Conservation (phyloP, 306 rosid genomes). For the Sesbania bispinosa region DNA sequence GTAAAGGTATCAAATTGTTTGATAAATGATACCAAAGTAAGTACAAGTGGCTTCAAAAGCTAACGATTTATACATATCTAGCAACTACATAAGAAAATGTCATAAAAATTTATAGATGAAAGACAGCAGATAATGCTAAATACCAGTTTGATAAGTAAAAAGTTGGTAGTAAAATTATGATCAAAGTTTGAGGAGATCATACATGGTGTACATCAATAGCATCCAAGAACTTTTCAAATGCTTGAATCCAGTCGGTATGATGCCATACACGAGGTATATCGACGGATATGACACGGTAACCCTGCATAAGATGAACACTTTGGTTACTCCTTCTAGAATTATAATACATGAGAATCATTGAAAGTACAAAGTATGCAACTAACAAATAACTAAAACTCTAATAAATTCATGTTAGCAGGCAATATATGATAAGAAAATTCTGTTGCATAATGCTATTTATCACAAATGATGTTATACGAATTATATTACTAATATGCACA, state of each 20-base stretch:
- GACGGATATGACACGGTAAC: conserved; percentile 91
- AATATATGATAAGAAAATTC: not conserved
- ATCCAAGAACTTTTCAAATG: conserved; percentile 98
- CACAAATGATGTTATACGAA: not conserved
- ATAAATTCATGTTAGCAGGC: not conserved
- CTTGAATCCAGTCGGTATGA: conserved; percentile 90
- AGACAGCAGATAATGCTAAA: conserved; percentile 20
- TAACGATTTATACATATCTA: conserved; percentile 18
- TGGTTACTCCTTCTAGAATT: not conserved
- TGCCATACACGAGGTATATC: conserved; percentile 96
- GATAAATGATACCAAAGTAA: not conserved
- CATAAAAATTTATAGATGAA: conserved; percentile 2
- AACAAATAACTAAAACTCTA: conserved; percentile 8
- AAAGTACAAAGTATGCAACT: not conserved
- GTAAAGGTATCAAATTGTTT: not conserved
- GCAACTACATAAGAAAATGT: not conserved
- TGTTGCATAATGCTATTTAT: not conserved
- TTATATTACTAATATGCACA: not conserved
- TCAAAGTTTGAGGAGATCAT: conserved; percentile 32
- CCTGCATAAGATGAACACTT: conserved; percentile 49
- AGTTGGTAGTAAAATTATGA: not conserved
- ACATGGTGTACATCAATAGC: conserved; percentile 97
- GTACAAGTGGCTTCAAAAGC: conserved; percentile 11
- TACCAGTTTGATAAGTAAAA: conserved; percentile 10
- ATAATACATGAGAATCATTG: conserved; percentile 9